phyloP scores from a whole-genome alignment of 805 yeast genomes.

The Candida glaebosa region DNA sequence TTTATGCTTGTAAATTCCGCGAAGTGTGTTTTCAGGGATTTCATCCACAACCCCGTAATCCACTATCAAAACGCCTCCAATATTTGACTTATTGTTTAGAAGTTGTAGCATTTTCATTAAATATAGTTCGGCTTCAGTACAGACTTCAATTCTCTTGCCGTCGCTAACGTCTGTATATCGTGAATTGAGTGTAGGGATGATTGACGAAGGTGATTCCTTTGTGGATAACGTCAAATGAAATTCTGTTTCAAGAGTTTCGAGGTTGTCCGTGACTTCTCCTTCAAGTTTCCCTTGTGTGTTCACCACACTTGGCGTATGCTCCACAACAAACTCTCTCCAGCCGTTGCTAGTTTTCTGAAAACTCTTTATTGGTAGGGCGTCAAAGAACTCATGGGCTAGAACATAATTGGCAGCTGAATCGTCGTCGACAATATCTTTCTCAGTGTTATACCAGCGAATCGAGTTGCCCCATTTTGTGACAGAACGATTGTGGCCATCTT shows the following conservation, averaged over 20 bases:
- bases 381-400: constrained; percentile 84
- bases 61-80: constrained; percentile 68
- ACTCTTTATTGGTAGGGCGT: constrained; percentile 76
- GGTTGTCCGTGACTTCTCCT: constrained; percentile 10
- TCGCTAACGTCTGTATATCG: constrained; percentile 53
- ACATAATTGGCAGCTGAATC: constrained; percentile 51
- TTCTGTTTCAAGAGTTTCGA: constrained; percentile 22
- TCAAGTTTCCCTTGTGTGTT: constrained; percentile 30
- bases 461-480: constrained; percentile 49
- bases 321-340: constrained; percentile 79
- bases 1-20: constrained; percentile 71
- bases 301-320: constrained; percentile 40
- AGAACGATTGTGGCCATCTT: constrained; percentile 35
- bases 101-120: constrained; percentile 50
- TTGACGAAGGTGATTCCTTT: constrained; percentile 58
- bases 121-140: constrained; percentile 67
- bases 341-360: constrained; percentile 61
- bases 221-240: constrained; percentile 59
- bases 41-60: constrained; percentile 69
- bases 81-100: constrained; percentile 31
- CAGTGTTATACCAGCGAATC: constrained; percentile 61
- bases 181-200: constrained; percentile 47
- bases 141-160: constrained; percentile 64
- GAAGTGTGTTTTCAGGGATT: constrained; percentile 60
- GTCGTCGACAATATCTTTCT: constrained; percentile 36